Evolutionary conservation across 192 early-diverging fungal species (phyloP).

Genomic region (Phycomyces nitens): DNA sequence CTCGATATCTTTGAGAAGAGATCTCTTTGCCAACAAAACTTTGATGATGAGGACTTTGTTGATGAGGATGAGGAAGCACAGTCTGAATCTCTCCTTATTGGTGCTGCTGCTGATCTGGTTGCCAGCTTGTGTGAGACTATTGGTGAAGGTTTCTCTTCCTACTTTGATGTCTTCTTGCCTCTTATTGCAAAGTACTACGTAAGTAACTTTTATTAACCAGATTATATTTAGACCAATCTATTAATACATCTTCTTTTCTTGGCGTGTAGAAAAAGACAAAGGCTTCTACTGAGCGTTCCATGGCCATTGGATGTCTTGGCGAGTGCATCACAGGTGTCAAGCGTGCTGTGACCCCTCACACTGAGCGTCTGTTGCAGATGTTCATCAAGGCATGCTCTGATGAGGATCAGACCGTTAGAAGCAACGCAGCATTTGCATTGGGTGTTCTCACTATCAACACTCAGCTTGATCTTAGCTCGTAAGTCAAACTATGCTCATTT

Average conservation of each 20-base stretch:
- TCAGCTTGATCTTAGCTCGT: constrained; percentile 62
- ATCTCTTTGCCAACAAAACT: constrained; percentile 68
- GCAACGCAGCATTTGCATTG: constrained; percentile 82
- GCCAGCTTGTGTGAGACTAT: constrained; percentile 70
- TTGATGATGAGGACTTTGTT: constrained; percentile 58
- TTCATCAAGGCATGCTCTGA: constrained; percentile 71
- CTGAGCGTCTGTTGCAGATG: constrained; percentile 65
- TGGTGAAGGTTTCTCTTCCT: constrained; percentile 69
- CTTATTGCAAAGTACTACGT: constrained; percentile 78
- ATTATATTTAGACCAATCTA: neutral
- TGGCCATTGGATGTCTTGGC: constrained; percentile 86
- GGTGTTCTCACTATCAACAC: constrained; percentile 70
- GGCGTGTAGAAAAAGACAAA: constrained; percentile 56
- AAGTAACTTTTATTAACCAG: constrained; percentile 17
- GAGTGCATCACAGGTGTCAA: constrained; percentile 72
- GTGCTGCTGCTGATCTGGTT: constrained; percentile 77
- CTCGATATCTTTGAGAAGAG: constrained; percentile 69
- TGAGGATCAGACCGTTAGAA: constrained; percentile 77
- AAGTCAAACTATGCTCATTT: no score
- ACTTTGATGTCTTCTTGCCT: constrained; percentile 77
- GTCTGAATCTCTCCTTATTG: constrained; percentile 77
- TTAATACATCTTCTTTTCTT: constrained; percentile 6
- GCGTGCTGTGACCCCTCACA: constrained; percentile 51
- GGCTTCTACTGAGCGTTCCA: constrained; percentile 75
- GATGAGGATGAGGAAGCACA: constrained; percentile 87